Evolutionary conservation across 2,329 filamentous ascomycete genomes (phyloP).

Genomic region (Talaromyces sp.): DNA sequence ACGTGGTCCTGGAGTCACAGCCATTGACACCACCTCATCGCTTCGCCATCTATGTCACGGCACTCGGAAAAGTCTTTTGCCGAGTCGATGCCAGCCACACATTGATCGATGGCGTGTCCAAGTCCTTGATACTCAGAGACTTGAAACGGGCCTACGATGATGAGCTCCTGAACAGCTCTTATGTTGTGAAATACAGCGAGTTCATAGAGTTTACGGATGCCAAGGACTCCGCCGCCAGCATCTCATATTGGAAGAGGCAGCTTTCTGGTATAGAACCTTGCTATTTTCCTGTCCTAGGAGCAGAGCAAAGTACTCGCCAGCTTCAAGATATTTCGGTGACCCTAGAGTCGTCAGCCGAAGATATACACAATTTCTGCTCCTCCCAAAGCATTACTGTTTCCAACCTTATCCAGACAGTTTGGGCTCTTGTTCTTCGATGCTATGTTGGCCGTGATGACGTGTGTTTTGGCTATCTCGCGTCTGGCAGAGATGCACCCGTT

Average conservation of each 20-base stretch:
- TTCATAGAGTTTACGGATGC: neutral
- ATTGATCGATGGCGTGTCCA: neutral
- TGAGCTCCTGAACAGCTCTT: constrained; percentile 26
- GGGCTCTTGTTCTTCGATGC: constrained; percentile 35
- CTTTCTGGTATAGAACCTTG: neutral
- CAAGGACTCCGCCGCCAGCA: neutral
- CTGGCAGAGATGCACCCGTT: constrained; percentile 39
- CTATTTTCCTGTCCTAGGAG: neutral
- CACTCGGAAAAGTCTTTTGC: neutral
- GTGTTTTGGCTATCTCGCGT: constrained; percentile 40
- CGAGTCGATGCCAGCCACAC: neutral
- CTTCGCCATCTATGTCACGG: neutral
- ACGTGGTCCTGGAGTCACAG: neutral
- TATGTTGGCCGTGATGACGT: constrained; percentile 38
- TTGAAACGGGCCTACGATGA: constrained; percentile 37
- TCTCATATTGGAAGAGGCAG: neutral
- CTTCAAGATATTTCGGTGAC: neutral
- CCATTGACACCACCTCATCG: neutral
- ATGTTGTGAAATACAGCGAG: neutral
- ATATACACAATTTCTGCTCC: constrained; percentile 14
- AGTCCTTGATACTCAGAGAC: constrained; percentile 2
- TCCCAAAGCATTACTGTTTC: constrained; percentile 24
- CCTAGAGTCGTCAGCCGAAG: neutral
- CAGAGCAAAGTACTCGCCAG: neutral
- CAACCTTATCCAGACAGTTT: constrained; percentile 38